A percentile compares a stretch with the other conserved stretches of the same genome.
These are phyloP conservation scores for Phaeosphaeriaceae sp. DNA, from an alignment of 2,329 filamentous ascomycete species.

Conservation along the genomic window DNA sequence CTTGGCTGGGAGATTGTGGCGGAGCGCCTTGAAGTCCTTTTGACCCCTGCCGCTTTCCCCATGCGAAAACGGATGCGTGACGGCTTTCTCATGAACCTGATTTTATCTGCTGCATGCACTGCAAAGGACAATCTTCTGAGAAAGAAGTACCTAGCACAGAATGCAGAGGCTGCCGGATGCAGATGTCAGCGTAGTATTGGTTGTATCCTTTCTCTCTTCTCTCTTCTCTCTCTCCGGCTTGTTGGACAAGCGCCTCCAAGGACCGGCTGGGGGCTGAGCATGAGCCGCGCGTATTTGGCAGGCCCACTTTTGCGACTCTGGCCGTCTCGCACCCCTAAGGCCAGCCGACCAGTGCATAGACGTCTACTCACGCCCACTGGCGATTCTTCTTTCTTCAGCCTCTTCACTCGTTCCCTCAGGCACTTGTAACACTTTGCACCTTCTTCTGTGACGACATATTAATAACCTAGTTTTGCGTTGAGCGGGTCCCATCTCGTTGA, in stretches of 20 bases:
- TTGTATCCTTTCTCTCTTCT: too few species aligned
- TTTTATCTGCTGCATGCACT: too few species aligned
- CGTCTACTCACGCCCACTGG: slow-evolving; percentile 24
- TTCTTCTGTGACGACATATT: slow-evolving; percentile 27
- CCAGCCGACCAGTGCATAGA: slow-evolving; percentile 25
- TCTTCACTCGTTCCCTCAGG: slow-evolving; percentile 33
- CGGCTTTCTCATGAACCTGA: too few species aligned
- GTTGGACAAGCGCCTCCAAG: slow-evolving; percentile 12
- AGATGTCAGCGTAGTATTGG: slow-evolving; percentile 3
- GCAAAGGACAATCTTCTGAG: too few species aligned
- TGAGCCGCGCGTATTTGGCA: slow-evolving; percentile 31
- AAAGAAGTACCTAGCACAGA: too few species aligned
- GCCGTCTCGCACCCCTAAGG: slow-evolving; percentile 39
- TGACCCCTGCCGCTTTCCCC: slow-evolving; percentile 18
- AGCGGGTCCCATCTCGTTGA: slow-evolving; percentile 30
- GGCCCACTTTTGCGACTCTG: slow-evolving; percentile 32
- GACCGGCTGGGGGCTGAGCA: slow-evolving; percentile 25
- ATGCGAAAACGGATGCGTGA: slow-evolving; percentile 14
- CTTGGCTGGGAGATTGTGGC: slow-evolving; percentile 27
- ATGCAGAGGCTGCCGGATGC: background rate
- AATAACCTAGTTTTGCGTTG: slow-evolving; percentile 24
- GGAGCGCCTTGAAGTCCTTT: slow-evolving; percentile 20
- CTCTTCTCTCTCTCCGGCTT: background rate
- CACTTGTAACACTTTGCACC: slow-evolving; percentile 23
- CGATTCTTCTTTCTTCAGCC: slow-evolving; percentile 25